Evolutionary conservation across 2,329 filamentous ascomycete genomes (phyloP).

Genomic region (Aspergillus spinulosporus): DNA sequence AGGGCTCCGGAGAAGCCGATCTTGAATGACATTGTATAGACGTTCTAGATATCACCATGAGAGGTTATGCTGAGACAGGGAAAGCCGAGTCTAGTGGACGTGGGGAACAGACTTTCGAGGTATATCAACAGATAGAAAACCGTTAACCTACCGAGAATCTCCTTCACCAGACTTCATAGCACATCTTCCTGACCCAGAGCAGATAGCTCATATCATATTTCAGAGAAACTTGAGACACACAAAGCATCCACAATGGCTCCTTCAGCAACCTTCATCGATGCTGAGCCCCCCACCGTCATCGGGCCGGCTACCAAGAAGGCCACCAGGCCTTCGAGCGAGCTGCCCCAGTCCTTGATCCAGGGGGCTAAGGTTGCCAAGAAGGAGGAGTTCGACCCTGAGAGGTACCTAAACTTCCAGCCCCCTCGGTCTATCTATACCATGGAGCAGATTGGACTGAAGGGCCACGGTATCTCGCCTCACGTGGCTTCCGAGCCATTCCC

Average conservation of each 20-base stretch:
- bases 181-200: neutral
- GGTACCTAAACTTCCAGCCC: slow-evolving; percentile 55
- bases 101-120: too few relatives aligned
- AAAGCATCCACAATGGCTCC: slow-evolving; percentile 2
- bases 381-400: slow-evolving; percentile 50
- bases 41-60: too few relatives aligned
- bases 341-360: slow-evolving; percentile 16
- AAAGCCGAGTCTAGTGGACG: too few relatives aligned
- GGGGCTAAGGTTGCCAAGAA: slow-evolving; percentile 5
- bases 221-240: too few relatives aligned
- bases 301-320: slow-evolving; percentile 19
- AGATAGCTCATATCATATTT: neutral
- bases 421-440: slow-evolving; percentile 57
- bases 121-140: too few relatives aligned
- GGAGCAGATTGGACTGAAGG: slow-evolving; percentile 52
- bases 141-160: too few relatives aligned
- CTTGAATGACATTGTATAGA: too few relatives aligned
- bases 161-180: too few relatives aligned
- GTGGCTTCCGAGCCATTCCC: slow-evolving; percentile 53
- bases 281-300: slow-evolving; percentile 9
- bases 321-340: slow-evolving; percentile 17
- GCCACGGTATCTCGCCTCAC: slow-evolving; percentile 49
- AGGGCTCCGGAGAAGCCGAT: too few relatives aligned
- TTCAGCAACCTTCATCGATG: neutral
- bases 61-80: too few relatives aligned